Base-by-base conservation (phyloP, 208 protist genomes). In the Polymyxa betae region DNA sequence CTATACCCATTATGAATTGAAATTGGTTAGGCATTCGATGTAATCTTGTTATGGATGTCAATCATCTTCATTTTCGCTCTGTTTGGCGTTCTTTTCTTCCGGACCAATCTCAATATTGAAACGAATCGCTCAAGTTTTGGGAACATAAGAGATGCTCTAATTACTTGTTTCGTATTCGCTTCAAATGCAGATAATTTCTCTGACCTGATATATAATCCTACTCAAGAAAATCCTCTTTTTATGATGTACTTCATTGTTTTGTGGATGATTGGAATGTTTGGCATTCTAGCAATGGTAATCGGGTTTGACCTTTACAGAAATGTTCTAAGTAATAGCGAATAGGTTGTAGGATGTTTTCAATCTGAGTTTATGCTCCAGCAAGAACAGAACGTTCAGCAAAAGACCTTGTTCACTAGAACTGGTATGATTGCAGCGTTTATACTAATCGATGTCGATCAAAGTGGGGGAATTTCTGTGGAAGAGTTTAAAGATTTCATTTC, bases 361-460 rank as follows among this genome's bases (percentile, higher is more conserved):
- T 82, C 5, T 43, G 72, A 82, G 35, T 82, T 82, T 43, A 38
- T n/a, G 5, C 16, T 45, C 16, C 72, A 82, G 12, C 72, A 82
- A n/a, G 16, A 45, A 12, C 35, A 82, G 35, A 43, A 38, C 5
- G 10, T 82, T 5, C 72, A 82, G n/a, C 72, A 82, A n/a, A 35
- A 82, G n/a, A 82, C 72, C 16, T 16, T 82, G n/a, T 43, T 82
- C 5, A n/a, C 16, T 20, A 35, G 72, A 82, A 82, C 72, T 82
- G 72, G 72, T 20, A 12, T 35, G 72, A n/a, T 82, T 40, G 72
- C 72, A 35, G 72, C 72, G 72, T 82, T 82, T n/a, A 82, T 82
- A 20, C 40, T 82, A 20, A 82, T 82, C 16, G 72, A 82, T n/a
- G 40, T 82, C 5, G 72, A 82, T 35, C 35, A 82, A n/a, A 82